Evolutionary conservation across 2,329 filamentous ascomycete species (phyloP).

Genomic region (Arthrocladium fulminans): DNA sequence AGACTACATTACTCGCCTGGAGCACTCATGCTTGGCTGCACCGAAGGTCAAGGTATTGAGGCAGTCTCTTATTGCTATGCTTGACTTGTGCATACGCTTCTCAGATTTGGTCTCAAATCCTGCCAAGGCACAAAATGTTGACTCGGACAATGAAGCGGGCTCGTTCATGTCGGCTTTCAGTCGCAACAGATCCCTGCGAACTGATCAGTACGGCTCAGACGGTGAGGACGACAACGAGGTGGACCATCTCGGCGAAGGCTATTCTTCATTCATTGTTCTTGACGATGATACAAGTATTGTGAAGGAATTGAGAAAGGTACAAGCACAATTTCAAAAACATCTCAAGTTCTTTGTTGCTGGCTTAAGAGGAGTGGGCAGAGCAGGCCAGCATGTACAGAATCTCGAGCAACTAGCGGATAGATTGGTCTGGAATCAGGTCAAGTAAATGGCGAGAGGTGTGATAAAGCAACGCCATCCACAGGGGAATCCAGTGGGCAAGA

Average conservation of each 20-base stretch:
- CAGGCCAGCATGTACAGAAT: background rate
- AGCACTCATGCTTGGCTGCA: constrained; percentile 62
- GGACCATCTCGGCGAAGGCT: constrained; percentile 9
- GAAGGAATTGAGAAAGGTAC: constrained; percentile 49
- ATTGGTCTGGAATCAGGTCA: background rate
- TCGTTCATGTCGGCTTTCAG: constrained; percentile 19
- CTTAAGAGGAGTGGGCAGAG: constrained; percentile 46
- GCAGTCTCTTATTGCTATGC: constrained; percentile 61
- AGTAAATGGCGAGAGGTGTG: too few species aligned
- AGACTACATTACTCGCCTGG: constrained; percentile 52
- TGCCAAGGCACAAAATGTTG: constrained; percentile 1
- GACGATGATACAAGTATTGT: constrained; percentile 33
- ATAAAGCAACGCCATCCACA: too few species aligned
- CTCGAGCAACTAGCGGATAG: background rate
- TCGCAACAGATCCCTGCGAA: constrained; percentile 9
- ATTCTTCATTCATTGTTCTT: constrained; percentile 33
- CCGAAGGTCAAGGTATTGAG: constrained; percentile 60
- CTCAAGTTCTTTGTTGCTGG: constrained; percentile 64
- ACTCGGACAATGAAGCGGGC: constrained; percentile 10
- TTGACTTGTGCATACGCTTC: constrained; percentile 66
- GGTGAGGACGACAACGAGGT: background rate
- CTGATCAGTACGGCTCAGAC: constrained; percentile 10
- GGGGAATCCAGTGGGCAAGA: too few species aligned
- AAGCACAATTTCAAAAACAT: constrained; percentile 54
- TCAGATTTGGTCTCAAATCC: constrained; percentile 42